Evolutionary conservation across 257 asterid genomes (phyloP).

Genomic region (Petunia axillaris): DNA sequence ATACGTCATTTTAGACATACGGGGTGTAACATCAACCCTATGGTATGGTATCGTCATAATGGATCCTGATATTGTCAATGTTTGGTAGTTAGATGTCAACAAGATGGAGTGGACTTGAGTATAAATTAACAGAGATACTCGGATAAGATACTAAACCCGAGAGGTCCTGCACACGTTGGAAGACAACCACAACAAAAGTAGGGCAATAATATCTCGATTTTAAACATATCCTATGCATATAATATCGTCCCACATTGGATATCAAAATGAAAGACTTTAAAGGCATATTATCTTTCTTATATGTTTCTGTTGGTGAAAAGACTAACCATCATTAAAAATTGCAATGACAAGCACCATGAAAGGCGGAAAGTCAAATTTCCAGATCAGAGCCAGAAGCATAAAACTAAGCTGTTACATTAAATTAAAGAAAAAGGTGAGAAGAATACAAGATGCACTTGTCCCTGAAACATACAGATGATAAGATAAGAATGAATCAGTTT

Average conservation of each 20-base stretch:
- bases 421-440: constrained; percentile 29
- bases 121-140: neutral
- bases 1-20: too few species aligned
- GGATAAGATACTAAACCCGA: constrained; percentile 6
- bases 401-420: constrained; percentile 78
- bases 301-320: constrained; percentile 12
- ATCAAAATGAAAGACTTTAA: too few species aligned
- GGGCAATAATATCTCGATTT: too few species aligned
- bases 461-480: constrained; percentile 13
- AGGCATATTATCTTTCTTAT: neutral
- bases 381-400: constrained; percentile 92
- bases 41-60: constrained; percentile 50
- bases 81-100: constrained; percentile 18
- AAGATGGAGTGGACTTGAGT: constrained; percentile 14
- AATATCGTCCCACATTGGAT: too few species aligned
- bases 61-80: constrained; percentile 35
- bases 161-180: too few species aligned
- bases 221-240: too few species aligned
- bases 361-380: constrained; percentile 97
- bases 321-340: constrained; percentile 85
- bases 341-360: constrained; percentile 99
- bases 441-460: constrained; percentile 9
- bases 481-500: constrained; percentile 7
- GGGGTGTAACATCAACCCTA: too few species aligned
- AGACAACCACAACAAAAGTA: too few species aligned